Evolutionary conservation across 306 rosid species (phyloP).

Genomic region (Vigna hirtella): DNA sequence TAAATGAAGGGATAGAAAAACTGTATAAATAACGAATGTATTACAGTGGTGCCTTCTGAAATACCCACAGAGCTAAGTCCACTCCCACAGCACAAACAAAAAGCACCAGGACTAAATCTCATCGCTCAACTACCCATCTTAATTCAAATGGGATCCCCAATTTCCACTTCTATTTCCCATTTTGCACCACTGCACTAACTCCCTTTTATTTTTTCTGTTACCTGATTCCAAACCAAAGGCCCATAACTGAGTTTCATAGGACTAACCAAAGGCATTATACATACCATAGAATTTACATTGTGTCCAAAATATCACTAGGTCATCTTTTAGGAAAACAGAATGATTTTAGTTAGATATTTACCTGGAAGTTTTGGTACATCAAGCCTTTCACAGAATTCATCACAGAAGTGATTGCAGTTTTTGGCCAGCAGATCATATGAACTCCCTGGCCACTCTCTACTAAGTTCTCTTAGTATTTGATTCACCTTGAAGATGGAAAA

Average conservation of each 20-base stretch:
- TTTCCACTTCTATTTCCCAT: conserved; percentile 9
- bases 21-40: neutral
- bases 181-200: neutral
- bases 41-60: neutral
- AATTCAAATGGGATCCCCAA: neutral
- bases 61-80: neutral
- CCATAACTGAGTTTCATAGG: neutral
- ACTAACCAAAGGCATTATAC: neutral
- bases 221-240: neutral
- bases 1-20: neutral
- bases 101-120: neutral
- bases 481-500: conserved; percentile 76
- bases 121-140: neutral
- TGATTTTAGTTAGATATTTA: conserved; percentile 42
- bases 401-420: conserved; percentile 99
- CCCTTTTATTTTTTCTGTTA: neutral
- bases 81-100: neutral
- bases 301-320: neutral
- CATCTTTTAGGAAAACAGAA: neutral
- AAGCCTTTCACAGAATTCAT: conserved; percentile 89
- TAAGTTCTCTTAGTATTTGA: conserved; percentile 93
- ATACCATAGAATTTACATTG: conserved; percentile 6
- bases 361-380: conserved; percentile 96
- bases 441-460: conserved; percentile 97
- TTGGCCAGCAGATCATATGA: conserved; percentile 87